Conservation (phyloP, 2,329 filamentous ascomycete genomes). For the Epichloe scottii region DNA sequence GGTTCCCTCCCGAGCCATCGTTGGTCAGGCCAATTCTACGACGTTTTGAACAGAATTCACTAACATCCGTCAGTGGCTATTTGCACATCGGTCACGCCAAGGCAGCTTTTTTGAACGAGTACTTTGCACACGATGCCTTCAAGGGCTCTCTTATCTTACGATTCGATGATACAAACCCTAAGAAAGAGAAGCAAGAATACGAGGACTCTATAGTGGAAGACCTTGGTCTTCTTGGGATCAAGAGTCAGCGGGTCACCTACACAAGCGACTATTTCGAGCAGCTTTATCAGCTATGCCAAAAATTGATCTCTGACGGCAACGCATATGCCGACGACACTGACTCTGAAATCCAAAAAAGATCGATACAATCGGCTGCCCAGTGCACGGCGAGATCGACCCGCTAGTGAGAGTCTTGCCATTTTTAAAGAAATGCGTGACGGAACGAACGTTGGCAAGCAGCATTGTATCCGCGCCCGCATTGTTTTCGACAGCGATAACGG, state of each 20-base stretch:
- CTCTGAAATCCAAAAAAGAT: conserved; percentile 69
- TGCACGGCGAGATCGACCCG: conserved; percentile 59
- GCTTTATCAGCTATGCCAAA: conserved; percentile 65
- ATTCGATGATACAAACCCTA: conserved; percentile 88
- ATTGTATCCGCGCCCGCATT: conserved; percentile 92
- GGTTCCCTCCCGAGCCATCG: conserved; percentile 81
- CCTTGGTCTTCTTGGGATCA: conserved; percentile 70
- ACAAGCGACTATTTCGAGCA: conserved; percentile 85
- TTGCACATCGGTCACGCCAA: conserved; percentile 87
- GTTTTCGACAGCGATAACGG: conserved; percentile 86
- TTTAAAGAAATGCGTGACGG: conserved; percentile 91
- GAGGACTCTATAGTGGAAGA: conserved; percentile 83
- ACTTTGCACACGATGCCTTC: conserved; percentile 84
- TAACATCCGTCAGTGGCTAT: conserved; percentile 40
- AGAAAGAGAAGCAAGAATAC: conserved; percentile 85
- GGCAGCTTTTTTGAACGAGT: conserved; percentile 75
- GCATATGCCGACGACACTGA: conserved; percentile 84
- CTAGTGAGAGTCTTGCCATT: conserved; percentile 73
- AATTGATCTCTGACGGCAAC: conserved; percentile 66
- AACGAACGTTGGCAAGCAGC: conserved; percentile 61
- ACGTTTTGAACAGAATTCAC: no score
- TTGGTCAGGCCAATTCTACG: not conserved
- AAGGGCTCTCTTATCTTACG: conserved; percentile 72
- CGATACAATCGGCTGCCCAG: conserved; percentile 54
- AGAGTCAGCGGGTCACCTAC: conserved; percentile 66